These are phyloP conservation scores for Xylaria sp. DNA, from an alignment of 495 filamentous ascomycete species.

Conservation along the genomic window DNA sequence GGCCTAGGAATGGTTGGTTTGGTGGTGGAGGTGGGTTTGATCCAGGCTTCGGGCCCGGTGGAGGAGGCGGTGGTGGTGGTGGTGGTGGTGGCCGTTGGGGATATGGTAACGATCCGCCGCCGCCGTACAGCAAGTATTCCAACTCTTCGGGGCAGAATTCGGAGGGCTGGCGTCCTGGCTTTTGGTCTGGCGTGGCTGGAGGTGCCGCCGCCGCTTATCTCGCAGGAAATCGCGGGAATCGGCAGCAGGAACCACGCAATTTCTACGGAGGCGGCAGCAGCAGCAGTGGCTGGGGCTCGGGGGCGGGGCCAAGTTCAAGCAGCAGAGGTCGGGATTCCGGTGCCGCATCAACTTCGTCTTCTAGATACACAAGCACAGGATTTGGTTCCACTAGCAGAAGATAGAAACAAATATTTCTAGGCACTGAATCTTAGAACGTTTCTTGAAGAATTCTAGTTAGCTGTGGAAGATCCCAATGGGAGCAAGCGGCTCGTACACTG, in stretches of 20 bases:
- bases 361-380: slow-evolving; percentile 80
- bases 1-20: slow-evolving; percentile 31
- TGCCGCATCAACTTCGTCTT: slow-evolving; percentile 55
- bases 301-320: slow-evolving; percentile 42
- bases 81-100: slow-evolving; percentile 60
- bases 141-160: slow-evolving; percentile 38
- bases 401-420: slow-evolving; percentile 43
- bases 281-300: slow-evolving; percentile 56
- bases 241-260: slow-evolving; percentile 39
- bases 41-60: slow-evolving; percentile 49
- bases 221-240: slow-evolving; percentile 62
- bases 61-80: slow-evolving; percentile 59
- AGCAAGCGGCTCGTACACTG: neutral
- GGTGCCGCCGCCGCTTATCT: slow-evolving; percentile 75
- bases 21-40: slow-evolving; percentile 42
- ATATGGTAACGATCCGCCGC: slow-evolving; percentile 64
- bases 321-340: slow-evolving; percentile 48
- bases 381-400: slow-evolving; percentile 88
- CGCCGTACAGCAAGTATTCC: slow-evolving; percentile 55
- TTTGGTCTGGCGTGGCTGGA: slow-evolving; percentile 79
- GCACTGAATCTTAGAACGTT: neutral
- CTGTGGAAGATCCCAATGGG: neutral
- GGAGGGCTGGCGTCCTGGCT: slow-evolving; percentile 80
- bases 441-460: neutral
- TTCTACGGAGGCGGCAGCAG: slow-evolving; percentile 44